Evolutionary conservation across 352 stramenopile species (phyloP).

Genomic region (Poterioochromonas sp.): DNA sequence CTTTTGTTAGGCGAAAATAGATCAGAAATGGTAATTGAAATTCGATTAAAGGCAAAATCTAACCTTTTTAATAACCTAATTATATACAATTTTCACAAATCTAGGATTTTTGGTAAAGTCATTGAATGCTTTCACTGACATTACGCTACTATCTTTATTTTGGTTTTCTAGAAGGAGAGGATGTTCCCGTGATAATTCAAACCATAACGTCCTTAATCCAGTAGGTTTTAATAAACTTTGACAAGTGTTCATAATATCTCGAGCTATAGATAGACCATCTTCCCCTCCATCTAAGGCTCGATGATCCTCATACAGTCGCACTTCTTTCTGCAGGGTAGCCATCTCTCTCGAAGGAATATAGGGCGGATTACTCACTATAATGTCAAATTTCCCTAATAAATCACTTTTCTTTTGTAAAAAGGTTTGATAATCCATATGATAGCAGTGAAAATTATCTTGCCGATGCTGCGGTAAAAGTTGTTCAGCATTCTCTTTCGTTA

Average conservation of each 20-base stretch:
- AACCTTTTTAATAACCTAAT: too few species aligned
- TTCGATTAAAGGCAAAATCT: too few species aligned
- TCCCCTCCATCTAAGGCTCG: constrained; percentile 17
- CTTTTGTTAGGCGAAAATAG: too few species aligned
- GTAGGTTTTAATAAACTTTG: neutral
- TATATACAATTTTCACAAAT: too few species aligned
- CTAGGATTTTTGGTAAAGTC: too few species aligned
- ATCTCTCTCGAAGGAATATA: constrained; percentile 48
- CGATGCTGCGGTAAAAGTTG: constrained; percentile 30
- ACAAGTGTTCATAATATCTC: neutral
- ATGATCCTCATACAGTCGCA: constrained; percentile 6
- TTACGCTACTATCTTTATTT: too few species aligned
- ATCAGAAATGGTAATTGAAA: too few species aligned
- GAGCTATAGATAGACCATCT: neutral
- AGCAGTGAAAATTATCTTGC: constrained; percentile 26
- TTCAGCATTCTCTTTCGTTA: constrained; percentile 41
- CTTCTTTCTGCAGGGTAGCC: constrained; percentile 28
- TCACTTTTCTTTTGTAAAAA: neutral
- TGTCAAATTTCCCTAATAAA: constrained; percentile 40
- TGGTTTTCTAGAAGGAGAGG: neutral
- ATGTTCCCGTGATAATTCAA: neutral
- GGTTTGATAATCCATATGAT: neutral
- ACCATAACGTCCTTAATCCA: neutral
- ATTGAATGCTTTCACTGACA: too few species aligned
- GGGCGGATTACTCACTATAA: constrained; percentile 48